phyloP scores from a whole-genome alignment of 2,329 filamentous ascomycete species.

The Aureobasidium uvarum region DNA sequence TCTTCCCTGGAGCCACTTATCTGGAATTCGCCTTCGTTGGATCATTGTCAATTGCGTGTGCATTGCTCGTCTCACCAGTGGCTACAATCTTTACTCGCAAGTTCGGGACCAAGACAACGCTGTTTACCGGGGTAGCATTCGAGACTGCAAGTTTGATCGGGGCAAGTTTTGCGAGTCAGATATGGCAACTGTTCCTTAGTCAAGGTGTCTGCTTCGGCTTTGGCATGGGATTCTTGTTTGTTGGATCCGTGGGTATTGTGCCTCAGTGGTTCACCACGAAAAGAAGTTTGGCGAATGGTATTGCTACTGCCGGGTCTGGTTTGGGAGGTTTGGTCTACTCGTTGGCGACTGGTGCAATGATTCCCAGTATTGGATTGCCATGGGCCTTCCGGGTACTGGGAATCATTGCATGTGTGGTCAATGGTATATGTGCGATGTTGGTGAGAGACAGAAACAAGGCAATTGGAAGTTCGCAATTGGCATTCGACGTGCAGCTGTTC shows the following conservation, averaged over 20 bases:
- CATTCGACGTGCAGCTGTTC: conserved; percentile 65
- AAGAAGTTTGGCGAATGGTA: conserved; percentile 67
- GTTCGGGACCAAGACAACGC: conserved; percentile 62
- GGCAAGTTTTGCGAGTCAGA: conserved; percentile 64
- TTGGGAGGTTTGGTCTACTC: conserved; percentile 72
- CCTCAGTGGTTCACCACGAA: conserved; percentile 72
- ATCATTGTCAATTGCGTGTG: conserved; percentile 63
- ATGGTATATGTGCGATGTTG: conserved; percentile 61
- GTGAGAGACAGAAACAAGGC: conserved; percentile 70
- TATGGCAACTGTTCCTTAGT: conserved; percentile 74
- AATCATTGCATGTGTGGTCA: conserved; percentile 63
- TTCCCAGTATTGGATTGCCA: conserved; percentile 59
- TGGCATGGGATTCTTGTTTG: conserved; percentile 75
- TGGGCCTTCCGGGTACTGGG: conserved; percentile 68
- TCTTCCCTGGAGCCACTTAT: conserved; percentile 61
- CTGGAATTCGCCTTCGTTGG: conserved; percentile 78
- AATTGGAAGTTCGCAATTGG: conserved; percentile 63
- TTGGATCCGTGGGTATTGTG: conserved; percentile 63
- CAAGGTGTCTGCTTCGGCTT: conserved; percentile 76
- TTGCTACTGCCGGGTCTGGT: conserved; percentile 67
- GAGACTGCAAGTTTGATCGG: conserved; percentile 65
- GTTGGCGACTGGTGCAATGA: conserved; percentile 66
- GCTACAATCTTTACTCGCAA: conserved; percentile 61
- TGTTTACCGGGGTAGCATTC: conserved; percentile 64
- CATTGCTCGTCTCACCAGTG: conserved; percentile 66